These are phyloP conservation scores for Aspergillus heteromorphus DNA, from an alignment of 495 filamentous ascomycete species.

Conservation along the genomic window DNA sequence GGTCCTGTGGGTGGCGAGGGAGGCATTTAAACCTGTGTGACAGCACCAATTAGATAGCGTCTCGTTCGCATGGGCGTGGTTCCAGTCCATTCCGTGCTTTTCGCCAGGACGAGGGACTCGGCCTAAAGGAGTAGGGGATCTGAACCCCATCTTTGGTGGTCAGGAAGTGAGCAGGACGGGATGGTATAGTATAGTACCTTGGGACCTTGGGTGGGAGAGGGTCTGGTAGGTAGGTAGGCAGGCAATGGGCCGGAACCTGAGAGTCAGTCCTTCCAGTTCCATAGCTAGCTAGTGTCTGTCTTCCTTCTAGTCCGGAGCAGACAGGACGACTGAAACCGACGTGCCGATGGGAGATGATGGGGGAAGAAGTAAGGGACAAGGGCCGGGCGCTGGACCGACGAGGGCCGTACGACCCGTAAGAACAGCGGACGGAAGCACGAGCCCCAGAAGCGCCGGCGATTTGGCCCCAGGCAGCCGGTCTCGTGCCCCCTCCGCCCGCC, in stretches of 20 bases:
- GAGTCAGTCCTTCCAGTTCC: not conserved
- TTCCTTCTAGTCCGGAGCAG: not conserved
- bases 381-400: not conserved
- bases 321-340: not conserved
- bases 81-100: not conserved
- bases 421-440: constrained; percentile 15
- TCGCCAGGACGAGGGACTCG: not conserved
- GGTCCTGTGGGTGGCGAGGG: not conserved
- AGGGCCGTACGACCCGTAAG: constrained; percentile 13
- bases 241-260: too few species aligned
- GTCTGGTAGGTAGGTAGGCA: not conserved
- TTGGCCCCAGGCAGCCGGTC: constrained; percentile 16
- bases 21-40: not conserved
- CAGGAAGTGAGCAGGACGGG: too few species aligned
- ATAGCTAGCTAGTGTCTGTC: not conserved
- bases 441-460: constrained; percentile 11
- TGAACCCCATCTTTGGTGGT: not conserved
- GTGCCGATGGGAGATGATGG: not conserved
- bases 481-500: constrained; percentile 17
- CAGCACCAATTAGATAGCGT: constrained; percentile 3
- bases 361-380: constrained; percentile 8
- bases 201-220: not conserved
- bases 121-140: not conserved
- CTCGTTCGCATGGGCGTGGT: not conserved
- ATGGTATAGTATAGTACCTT: too few species aligned